These are phyloP conservation scores for Russula virescens DNA, from an alignment of 768 basidiomycete genomes.

Conservation along the genomic window DNA sequence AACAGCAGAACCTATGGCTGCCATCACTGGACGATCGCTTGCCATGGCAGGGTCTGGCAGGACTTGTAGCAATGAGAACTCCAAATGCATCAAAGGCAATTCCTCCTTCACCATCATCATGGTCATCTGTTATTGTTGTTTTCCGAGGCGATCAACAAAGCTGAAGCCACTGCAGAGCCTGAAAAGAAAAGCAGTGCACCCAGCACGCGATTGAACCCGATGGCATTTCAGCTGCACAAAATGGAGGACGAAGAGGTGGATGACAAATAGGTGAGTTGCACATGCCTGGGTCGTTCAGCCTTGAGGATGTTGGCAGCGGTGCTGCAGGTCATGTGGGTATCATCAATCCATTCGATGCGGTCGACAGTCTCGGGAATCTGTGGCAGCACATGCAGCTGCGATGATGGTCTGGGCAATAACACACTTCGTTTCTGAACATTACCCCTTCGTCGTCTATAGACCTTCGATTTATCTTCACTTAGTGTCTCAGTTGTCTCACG, in stretches of 20 bases:
- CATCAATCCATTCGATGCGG: not conserved
- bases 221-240: too few relatives aligned
- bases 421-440: too few relatives aligned
- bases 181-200: not conserved
- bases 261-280: not conserved
- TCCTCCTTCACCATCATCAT: not conserved
- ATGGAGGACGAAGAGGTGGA: not conserved
- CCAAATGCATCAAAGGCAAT: not conserved
- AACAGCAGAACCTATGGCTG: not conserved
- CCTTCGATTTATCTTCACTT: too few relatives aligned
- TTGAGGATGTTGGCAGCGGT: not conserved
- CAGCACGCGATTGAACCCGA: too few relatives aligned
- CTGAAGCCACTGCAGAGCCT: not conserved
- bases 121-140: not conserved
- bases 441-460: too few relatives aligned
- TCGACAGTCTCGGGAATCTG: slow-evolving; percentile 3
- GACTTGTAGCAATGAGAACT: not conserved
- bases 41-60: not conserved
- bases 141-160: not conserved
- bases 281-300: slow-evolving; percentile 21
- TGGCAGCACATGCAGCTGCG: slow-evolving; percentile 19
- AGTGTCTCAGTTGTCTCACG: too few relatives aligned
- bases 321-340: not conserved
- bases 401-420: not conserved
- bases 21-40: not conserved